These are phyloP conservation scores for Russula sp. DNA, from an alignment of 768 basidiomycete species.

Conservation along the genomic window DNA sequence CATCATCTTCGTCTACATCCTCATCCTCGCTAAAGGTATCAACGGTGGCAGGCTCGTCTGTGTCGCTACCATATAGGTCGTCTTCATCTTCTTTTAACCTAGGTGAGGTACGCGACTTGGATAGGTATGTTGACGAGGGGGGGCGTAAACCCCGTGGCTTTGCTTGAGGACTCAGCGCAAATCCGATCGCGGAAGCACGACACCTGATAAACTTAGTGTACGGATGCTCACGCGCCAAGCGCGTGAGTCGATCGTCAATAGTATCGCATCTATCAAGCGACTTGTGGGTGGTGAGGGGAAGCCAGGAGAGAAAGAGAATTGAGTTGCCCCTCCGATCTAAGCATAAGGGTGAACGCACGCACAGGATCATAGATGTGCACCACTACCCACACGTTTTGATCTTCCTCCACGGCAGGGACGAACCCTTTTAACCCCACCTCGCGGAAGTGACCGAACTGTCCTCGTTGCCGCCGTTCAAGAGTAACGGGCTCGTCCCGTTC, in stretches of 20 bases:
- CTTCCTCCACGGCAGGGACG: conserved; percentile 63
- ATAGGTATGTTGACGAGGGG: conserved; percentile 16
- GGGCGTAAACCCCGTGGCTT: conserved; percentile 7
- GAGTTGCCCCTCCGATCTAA: not conserved
- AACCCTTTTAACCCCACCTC: conserved; percentile 74
- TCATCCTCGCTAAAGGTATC: conserved; percentile 23
- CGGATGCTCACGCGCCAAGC: conserved; percentile 60
- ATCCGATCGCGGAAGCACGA: conserved; percentile 69
- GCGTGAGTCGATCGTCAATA: conserved; percentile 60
- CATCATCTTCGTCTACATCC: conserved; percentile 47
- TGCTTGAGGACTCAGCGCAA: conserved; percentile 39
- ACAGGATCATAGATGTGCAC: conserved; percentile 80
- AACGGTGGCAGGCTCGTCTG: conserved; percentile 31
- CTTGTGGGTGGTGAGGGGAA: conserved; percentile 31
- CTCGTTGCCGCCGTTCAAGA: conserved; percentile 36
- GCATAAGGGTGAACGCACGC: conserved; percentile 27
- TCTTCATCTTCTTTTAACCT: conserved; percentile 36
- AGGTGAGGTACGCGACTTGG: conserved; percentile 14
- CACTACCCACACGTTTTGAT: conserved; percentile 68
- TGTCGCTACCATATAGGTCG: conserved; percentile 39
- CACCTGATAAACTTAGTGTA: conserved; percentile 77
- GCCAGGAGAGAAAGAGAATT: not conserved
- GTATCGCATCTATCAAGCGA: conserved; percentile 67
- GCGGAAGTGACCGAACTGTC: conserved; percentile 68
- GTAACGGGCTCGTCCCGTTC: conserved; percentile 49